Percentiles rank a stretch among this genome's conserved stretches.
Conservation (phyloP, 768 basidiomycete genomes). For the Boletus sensibilis region DNA sequence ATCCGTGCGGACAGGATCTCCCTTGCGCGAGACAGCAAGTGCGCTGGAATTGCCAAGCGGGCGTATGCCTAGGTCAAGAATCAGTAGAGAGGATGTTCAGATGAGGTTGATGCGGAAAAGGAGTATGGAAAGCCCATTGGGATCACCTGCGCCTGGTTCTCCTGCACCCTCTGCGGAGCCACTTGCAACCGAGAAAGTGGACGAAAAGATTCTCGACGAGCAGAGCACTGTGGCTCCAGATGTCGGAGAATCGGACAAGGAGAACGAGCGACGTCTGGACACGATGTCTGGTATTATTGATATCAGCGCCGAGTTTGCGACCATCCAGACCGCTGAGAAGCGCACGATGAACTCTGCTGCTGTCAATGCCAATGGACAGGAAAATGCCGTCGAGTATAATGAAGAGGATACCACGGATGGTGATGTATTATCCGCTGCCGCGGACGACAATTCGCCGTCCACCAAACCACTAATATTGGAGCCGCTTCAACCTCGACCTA, state of each 20-base stretch:
- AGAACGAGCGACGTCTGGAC: slow-evolving; percentile 39
- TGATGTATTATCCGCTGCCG: not conserved
- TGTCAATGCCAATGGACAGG: not conserved
- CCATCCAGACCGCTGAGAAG: slow-evolving; percentile 49
- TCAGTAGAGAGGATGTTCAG: slow-evolving; percentile 55
- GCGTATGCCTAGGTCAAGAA: slow-evolving; percentile 39
- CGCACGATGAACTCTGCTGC: slow-evolving; percentile 25
- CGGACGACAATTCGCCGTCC: not conserved
- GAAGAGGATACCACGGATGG: not conserved
- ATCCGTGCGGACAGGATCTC: slow-evolving; percentile 25
- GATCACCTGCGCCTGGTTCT: slow-evolving; percentile 18
- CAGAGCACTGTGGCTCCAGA: not conserved
- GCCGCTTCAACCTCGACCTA: slow-evolving; percentile 10
- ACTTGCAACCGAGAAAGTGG: not conserved
- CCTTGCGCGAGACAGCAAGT: slow-evolving; percentile 24
- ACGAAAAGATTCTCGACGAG: not conserved
- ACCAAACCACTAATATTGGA: not conserved
- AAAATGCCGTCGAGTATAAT: not conserved
- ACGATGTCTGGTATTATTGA: slow-evolving; percentile 36
- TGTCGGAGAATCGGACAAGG: slow-evolving; percentile 10
- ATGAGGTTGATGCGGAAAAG: slow-evolving; percentile 45
- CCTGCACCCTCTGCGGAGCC: slow-evolving; percentile 2
- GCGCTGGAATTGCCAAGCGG: slow-evolving; percentile 19
- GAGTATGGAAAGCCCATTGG: slow-evolving; percentile 44
- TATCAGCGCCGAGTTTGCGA: slow-evolving; percentile 50